These are phyloP conservation scores for Verticillium nubilum DNA, from an alignment of 2,329 filamentous ascomycete species.

Conservation along the genomic window DNA sequence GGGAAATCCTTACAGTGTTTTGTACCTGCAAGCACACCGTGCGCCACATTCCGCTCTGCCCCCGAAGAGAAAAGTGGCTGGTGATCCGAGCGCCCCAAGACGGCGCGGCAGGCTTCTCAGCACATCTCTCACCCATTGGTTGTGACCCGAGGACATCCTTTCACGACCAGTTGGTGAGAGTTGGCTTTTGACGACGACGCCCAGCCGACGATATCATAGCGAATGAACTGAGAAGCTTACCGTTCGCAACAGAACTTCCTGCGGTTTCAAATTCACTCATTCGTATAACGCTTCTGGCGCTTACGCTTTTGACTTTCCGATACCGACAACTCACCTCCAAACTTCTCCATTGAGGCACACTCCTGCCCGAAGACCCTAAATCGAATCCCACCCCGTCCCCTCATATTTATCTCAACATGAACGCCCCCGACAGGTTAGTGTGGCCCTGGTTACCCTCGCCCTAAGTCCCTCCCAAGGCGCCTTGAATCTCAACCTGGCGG, in stretches of 20 bases:
- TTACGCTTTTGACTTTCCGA: neutral
- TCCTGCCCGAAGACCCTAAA: neutral
- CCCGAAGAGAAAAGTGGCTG: neutral
- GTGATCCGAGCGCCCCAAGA: neutral
- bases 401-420: neutral
- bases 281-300: neutral
- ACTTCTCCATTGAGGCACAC: neutral
- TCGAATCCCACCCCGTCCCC: neutral
- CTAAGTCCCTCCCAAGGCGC: neutral
- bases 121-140: neutral
- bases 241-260: neutral
- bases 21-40: neutral
- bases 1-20: too few relatives aligned
- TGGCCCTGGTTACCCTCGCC: neutral
- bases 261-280: neutral
- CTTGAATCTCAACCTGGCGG: too few relatives aligned
- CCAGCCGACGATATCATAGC: neutral
- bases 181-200: neutral
- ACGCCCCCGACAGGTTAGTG: slow-evolving; percentile 5
- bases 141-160: neutral
- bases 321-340: neutral
- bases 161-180: neutral
- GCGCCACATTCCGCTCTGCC: neutral
- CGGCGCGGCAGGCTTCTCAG: neutral
- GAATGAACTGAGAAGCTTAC: neutral